phyloP scores from a whole-genome alignment of 331 rosid genomes.

The Acacia concinna region DNA sequence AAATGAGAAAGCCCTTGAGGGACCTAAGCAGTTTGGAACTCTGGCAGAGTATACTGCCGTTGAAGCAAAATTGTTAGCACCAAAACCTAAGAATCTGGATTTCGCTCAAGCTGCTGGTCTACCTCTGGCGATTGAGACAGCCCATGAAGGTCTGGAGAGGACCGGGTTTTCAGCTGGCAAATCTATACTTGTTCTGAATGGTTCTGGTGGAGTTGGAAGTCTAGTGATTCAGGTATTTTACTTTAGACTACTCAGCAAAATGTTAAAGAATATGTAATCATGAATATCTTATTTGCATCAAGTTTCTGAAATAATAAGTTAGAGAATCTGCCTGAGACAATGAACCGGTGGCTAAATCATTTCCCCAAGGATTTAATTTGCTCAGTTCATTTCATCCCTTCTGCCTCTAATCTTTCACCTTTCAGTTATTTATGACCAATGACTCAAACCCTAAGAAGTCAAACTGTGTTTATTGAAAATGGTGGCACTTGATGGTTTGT shows the following conservation, averaged over 20 bases:
- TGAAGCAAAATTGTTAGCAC: slow-evolving; percentile 79
- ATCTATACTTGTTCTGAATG: slow-evolving; percentile 88
- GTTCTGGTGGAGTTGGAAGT: slow-evolving; percentile 97
- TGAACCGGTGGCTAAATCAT: not conserved
- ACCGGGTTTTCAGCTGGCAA: slow-evolving; percentile 85
- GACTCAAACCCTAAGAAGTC: not conserved
- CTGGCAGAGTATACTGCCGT: slow-evolving; percentile 93
- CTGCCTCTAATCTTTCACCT: not conserved
- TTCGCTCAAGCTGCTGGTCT: slow-evolving; percentile 82
- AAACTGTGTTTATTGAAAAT: not conserved
- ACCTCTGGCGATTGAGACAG: slow-evolving; percentile 93
- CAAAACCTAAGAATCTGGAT: slow-evolving; percentile 72
- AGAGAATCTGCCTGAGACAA: not conserved
- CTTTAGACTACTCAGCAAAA: not conserved
- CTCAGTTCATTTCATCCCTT: not conserved
- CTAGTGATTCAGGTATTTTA: slow-evolving; percentile 81
- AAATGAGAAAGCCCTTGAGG: slow-evolving; percentile 82
- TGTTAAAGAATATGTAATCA: not conserved
- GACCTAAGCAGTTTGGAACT: slow-evolving; percentile 86
- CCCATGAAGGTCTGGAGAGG: slow-evolving; percentile 80
- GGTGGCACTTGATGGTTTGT: not conserved
- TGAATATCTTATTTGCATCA: not conserved
- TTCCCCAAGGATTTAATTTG: not conserved
- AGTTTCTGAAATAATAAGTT: not conserved
- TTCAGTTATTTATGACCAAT: not conserved